Conservation (phyloP, 257 asterid species). For the Capsicum baccatum region DNA sequence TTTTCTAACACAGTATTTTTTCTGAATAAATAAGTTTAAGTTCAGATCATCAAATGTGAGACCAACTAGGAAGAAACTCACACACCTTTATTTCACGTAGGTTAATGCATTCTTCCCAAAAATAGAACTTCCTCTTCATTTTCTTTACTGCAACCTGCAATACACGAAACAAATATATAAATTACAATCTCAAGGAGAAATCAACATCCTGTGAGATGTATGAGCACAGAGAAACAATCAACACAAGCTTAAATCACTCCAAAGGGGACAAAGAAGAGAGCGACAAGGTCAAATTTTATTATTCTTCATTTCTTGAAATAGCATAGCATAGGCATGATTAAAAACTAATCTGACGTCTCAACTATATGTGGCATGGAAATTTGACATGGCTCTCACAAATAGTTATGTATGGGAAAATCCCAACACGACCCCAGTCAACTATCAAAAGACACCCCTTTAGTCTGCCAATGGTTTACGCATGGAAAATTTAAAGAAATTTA, state of each 20-base stretch:
- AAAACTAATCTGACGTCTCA: background rate
- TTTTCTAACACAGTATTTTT: constrained; percentile 25
- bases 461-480: too few species aligned
- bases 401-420: background rate
- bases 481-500: too few species aligned
- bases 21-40: constrained; percentile 21
- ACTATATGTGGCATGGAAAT: background rate
- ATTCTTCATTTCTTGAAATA: background rate
- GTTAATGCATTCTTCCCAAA: constrained; percentile 88
- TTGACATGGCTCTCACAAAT: constrained; percentile 2
- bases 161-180: background rate
- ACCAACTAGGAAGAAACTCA: constrained; percentile 18
- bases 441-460: background rate
- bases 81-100: constrained; percentile 87
- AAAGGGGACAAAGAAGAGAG: background rate
- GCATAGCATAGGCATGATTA: constrained; percentile 19
- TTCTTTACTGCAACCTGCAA: constrained; percentile 91
- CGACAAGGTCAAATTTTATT: constrained; percentile 17
- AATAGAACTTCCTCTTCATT: constrained; percentile 88
- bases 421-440: background rate
- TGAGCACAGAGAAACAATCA: background rate
- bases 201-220: constrained; percentile 19
- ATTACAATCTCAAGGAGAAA: background rate
- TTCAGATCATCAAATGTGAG: constrained; percentile 26
- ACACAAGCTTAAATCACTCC: background rate